Conservation (phyloP, 176 grass and related monocot species). For the Poa pratensis region DNA sequence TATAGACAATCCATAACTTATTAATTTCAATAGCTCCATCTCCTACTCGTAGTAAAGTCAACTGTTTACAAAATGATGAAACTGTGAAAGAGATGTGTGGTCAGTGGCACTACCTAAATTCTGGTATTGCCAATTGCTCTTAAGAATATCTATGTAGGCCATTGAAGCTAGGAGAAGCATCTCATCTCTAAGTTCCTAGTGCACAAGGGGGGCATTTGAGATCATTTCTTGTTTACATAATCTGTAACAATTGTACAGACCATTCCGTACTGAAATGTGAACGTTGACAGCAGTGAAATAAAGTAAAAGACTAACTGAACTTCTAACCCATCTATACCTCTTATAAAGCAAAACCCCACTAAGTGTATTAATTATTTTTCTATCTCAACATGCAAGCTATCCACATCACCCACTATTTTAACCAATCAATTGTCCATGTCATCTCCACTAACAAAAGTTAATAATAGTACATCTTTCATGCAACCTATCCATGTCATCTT, state of each 20-base stretch:
- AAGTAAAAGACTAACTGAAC: neutral
- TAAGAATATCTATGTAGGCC: neutral
- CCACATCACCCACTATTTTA: no score
- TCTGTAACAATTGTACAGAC: no score
- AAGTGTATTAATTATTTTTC: no score
- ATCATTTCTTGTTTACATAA: no score
- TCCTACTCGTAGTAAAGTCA: neutral
- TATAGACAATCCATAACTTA: neutral
- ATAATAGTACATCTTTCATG: no score
- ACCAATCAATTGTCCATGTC: no score
- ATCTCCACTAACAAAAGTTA: no score
- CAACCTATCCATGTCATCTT: no score
- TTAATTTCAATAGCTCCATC: neutral
- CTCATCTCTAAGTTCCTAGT: neutral
- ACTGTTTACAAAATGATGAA: neutral
- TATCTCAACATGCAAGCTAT: no score
- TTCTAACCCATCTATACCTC: no score
- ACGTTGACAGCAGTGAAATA: neutral
- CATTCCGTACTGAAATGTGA: no score
- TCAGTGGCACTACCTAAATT: neutral
- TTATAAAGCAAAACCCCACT: no score
- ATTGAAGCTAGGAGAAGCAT: neutral
- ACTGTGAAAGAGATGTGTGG: neutral
- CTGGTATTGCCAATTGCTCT: neutral
- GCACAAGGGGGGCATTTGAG: neutral